These are phyloP conservation scores for Aureobasidium mangrovei DNA, from an alignment of 2,329 filamentous ascomycete species.

Conservation along the genomic window DNA sequence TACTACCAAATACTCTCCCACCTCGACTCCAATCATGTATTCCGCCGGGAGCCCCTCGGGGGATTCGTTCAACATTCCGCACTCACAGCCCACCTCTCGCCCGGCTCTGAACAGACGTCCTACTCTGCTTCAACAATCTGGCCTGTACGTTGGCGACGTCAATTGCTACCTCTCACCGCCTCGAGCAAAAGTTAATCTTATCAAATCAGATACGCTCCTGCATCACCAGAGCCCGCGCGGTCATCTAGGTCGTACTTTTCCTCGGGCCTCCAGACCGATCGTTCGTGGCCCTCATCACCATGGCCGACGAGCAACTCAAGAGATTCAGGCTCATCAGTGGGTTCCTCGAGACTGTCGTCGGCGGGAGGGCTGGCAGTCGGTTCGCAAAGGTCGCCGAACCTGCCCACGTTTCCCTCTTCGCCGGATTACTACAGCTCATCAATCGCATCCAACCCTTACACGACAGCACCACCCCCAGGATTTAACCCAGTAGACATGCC, in stretches of 20 bases:
- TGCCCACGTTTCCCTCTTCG: background rate
- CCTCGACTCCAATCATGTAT: constrained; percentile 14
- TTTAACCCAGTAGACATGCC: constrained; percentile 7
- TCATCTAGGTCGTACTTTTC: constrained; percentile 5
- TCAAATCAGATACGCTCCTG: constrained; percentile 11
- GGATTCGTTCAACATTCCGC: constrained; percentile 5
- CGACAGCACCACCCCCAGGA: constrained; percentile 13
- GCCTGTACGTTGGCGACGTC: background rate
- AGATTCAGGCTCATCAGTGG: constrained; percentile 6
- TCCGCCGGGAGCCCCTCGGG: background rate
- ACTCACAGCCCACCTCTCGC: constrained; percentile 1
- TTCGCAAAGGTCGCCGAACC: constrained; percentile 4
- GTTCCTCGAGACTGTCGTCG: constrained; percentile 8
- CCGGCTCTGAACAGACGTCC: constrained; percentile 2
- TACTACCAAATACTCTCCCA: constrained; percentile 16
- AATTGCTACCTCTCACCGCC: background rate
- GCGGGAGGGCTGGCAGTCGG: constrained; percentile 2
- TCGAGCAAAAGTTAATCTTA: background rate
- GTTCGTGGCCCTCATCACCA: constrained; percentile 6
- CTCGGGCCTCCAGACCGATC: background rate
- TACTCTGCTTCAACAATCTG: constrained; percentile 8
- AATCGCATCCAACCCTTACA: constrained; percentile 11
- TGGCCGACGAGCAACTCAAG: constrained; percentile 3
- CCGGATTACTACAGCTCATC: constrained; percentile 9
- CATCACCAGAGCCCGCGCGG: constrained; percentile 1